Evolutionary conservation across 108 stramenopile species (phyloP).

Genomic region (Nannochloropsis granulata): DNA sequence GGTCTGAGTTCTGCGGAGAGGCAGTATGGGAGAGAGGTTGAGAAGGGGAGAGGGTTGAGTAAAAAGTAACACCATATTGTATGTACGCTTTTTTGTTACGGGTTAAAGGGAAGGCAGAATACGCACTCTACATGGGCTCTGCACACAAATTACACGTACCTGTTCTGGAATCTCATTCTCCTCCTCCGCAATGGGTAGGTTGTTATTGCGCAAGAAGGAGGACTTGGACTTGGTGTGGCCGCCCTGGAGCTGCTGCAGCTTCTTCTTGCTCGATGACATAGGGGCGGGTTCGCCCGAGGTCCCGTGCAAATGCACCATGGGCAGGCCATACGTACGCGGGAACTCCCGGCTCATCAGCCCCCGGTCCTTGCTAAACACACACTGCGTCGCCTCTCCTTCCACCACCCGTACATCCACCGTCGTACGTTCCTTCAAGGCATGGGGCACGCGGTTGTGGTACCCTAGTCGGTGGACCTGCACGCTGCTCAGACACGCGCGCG

Average conservation of each 20-base stretch:
- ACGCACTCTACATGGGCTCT: not conserved
- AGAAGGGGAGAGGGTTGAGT: not conserved
- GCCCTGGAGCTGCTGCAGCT: not conserved
- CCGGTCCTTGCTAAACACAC: slow-evolving; percentile 8
- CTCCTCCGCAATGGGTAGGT: not conserved
- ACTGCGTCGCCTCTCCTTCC: slow-evolving; percentile 26
- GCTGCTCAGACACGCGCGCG: not conserved
- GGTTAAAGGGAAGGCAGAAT: too few species aligned
- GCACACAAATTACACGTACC: not conserved
- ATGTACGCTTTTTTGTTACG: too few species aligned
- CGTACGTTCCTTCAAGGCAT: not conserved
- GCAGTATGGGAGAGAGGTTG: not conserved
- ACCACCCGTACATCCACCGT: slow-evolving; percentile 1
- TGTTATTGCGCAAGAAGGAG: not conserved
- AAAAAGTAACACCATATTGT: not conserved
- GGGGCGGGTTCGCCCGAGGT: too few species aligned
- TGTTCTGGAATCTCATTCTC: not conserved
- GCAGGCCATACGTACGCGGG: slow-evolving; percentile 28
- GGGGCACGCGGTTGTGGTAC: slow-evolving; percentile 12
- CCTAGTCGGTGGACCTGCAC: slow-evolving; percentile 15
- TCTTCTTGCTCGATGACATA: not conserved
- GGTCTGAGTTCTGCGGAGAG: not conserved
- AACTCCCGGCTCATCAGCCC: slow-evolving; percentile 19
- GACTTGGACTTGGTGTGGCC: not conserved
- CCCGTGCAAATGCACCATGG: slow-evolving; percentile 19